Evolutionary conservation across 2,329 filamentous ascomycete species (phyloP).

Genomic region (Penicillium vulpinum): DNA sequence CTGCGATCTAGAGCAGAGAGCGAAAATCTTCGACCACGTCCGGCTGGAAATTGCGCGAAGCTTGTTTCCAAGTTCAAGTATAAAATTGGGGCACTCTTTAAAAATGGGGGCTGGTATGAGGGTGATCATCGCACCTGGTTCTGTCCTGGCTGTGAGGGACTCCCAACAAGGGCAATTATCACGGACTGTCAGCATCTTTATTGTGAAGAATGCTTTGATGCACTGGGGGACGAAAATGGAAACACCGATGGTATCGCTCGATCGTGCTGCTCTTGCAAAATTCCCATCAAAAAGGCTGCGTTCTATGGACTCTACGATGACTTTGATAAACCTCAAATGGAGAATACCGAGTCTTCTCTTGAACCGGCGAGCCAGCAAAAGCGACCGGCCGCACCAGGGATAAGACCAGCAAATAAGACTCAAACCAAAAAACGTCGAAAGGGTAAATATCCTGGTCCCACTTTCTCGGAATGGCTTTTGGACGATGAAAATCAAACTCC

Average conservation of each 20-base stretch:
- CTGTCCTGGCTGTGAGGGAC: not conserved
- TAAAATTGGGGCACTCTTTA: not conserved
- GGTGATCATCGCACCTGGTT: not conserved
- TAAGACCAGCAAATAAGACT: no score
- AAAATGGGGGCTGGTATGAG: not conserved
- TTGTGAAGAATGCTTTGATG: not conserved
- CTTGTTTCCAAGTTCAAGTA: not conserved
- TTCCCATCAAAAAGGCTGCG: not conserved
- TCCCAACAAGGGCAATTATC: not conserved
- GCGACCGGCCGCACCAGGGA: not conserved
- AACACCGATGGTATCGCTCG: not conserved
- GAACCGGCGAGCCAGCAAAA: not conserved
- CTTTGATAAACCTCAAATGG: not conserved
- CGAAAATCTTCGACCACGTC: not conserved
- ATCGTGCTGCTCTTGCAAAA: rapidly evolving
- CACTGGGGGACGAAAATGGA: not conserved
- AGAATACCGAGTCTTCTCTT: not conserved
- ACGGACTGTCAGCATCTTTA: not conserved
- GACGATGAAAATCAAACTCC: not conserved
- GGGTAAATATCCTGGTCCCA: rapidly evolving
- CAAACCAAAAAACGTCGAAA: not conserved
- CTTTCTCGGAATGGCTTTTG: not conserved
- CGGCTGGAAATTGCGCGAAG: not conserved
- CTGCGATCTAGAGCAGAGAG: not conserved
- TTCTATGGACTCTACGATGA: conserved; percentile 1